Base-by-base conservation (phyloP, 2,329 filamentous ascomycete species). In the Phyllachora maydis region DNA sequence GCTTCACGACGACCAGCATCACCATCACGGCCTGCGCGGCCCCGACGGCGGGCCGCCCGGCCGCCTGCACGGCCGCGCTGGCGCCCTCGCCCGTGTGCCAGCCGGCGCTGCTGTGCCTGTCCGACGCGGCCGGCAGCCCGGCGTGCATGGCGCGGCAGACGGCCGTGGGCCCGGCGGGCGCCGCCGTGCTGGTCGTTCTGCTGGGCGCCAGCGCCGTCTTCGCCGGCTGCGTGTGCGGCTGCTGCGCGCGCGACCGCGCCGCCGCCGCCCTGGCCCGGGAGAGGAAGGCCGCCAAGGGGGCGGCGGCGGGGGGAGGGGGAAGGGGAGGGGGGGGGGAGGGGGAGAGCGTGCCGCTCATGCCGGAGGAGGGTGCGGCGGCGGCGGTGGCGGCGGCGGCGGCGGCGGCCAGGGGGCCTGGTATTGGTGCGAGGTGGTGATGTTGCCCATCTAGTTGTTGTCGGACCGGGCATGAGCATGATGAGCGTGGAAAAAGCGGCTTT, bases 181-280 rank as follows among this genome's bases (percentile, higher is more conserved):
- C 59, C 35, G 43, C 61, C 37, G 47, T 65, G 30, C 43, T 50
- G 35, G 42, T 59, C 31, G 34, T 56, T 39, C 54, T 68, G 18
- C 53, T 45, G 26, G 30, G 40, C n/a, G 43, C 40, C 28, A 35
- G 56, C 30, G 38, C 43, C 31, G 20, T 46, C 24, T 41, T 47
- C 32, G 29, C 56, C 29, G 41, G 35, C 22, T 33, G 43, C 30
- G 40, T 66, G 26, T 50, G 53, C 36, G 55, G 55, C 47, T 45
- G 56, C 32, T 65, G 57, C 53, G 58, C 52, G 48, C 46, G 46
- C 30, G 60, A 66, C 33, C 46, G 52, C 33, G 42, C 41, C 39
- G 32, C n/a, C n/a, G n/a, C n/a, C n/a, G n/a, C 47, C 33, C 48
- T 59, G 35, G 50, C 49, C 39, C 43, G 46, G 22, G 40, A 50